Conservation (phyloP, 2,329 filamentous ascomycete species). For the Metarhizium robertsii region DNA sequence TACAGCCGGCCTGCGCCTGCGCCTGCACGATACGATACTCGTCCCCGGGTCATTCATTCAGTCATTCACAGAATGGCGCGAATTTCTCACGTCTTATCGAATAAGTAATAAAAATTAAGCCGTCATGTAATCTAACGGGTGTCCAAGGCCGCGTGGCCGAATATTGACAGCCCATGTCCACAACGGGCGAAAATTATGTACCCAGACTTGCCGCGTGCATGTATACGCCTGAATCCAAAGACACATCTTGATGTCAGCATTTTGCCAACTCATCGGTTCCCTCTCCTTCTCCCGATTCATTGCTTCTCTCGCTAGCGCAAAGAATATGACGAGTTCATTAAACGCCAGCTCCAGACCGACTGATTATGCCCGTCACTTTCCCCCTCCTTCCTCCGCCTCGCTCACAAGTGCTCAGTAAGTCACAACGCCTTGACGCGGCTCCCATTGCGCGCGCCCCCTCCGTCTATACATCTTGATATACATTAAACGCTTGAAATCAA, state of each 20-base stretch:
- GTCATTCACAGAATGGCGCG: not conserved
- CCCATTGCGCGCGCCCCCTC: conserved; percentile 1
- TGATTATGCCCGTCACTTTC: not conserved
- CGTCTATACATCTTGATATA: conserved; percentile 15
- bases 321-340: not conserved
- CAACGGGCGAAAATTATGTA: not conserved
- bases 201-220: not conserved
- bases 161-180: not conserved
- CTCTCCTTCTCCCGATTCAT: not conserved
- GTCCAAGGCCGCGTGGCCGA: not conserved
- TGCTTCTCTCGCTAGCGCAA: not conserved
- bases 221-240: not conserved
- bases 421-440: conserved; percentile 10
- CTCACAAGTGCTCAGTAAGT: not conserved
- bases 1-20: too few species aligned
- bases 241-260: not conserved
- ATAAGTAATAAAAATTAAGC: conserved; percentile 2
- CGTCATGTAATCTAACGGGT: conserved; percentile 2
- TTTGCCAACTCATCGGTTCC: not conserved
- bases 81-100: not conserved
- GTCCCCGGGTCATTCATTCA: too few species aligned
- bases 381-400: not conserved
- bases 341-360: not conserved
- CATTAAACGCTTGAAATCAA: conserved; percentile 13
- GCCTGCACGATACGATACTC: too few species aligned